A percentile compares a stretch with the other conserved stretches of the same genome.
Conservation (phyloP, 129 eudicot species). For the Flaveria bidentis region DNA sequence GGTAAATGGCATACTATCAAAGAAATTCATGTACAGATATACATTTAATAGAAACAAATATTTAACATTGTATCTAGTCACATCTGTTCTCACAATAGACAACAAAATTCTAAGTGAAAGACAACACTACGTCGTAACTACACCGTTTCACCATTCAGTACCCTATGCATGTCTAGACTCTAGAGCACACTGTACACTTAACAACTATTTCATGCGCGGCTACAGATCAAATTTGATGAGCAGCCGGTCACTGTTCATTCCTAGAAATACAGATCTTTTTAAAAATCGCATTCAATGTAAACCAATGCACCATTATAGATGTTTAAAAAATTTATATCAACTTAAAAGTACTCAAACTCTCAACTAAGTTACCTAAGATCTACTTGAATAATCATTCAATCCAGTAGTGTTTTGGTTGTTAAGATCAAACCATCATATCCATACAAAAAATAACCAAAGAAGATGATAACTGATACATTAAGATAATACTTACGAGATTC, state of each 20-base stretch:
- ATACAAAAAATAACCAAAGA: not conserved
- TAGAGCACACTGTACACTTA: not conserved
- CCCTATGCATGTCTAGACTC: not conserved
- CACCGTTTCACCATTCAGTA: not conserved
- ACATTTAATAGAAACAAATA: not conserved
- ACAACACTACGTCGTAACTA: not conserved
- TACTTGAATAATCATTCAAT: not conserved
- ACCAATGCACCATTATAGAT: not conserved
- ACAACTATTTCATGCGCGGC: conserved; percentile 4
- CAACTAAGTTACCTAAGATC: not conserved
- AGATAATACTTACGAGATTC: not conserved
- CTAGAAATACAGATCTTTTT: too few relatives aligned
- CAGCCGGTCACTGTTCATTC: not conserved
- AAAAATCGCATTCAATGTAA: not conserved
- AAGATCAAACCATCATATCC: not conserved
- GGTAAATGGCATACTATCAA: not conserved
- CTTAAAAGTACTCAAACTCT: too few relatives aligned
- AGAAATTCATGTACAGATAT: too few relatives aligned
- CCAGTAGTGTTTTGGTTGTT: not conserved
- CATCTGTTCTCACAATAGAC: not conserved
- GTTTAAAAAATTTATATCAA: not conserved
- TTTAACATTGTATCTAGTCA: not conserved
- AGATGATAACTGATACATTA: not conserved
- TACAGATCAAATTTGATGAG: conserved; percentile 8
- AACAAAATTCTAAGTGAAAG: not conserved